phyloP scores from a whole-genome alignment of 2,329 filamentous ascomycete species.

The Ceratocystis diversiconidia region DNA sequence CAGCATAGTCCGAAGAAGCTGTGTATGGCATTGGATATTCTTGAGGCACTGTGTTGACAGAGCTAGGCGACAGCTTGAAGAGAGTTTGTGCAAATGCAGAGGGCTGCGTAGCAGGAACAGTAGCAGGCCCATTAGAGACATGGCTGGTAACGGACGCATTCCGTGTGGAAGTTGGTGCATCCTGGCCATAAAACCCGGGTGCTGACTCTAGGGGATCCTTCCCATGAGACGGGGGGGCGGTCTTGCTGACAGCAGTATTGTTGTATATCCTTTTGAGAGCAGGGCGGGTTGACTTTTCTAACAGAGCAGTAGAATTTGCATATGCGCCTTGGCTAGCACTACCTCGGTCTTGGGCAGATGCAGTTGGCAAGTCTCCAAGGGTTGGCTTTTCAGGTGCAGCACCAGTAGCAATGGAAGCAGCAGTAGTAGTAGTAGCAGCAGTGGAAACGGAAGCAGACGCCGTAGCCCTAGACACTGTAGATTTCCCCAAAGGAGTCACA shows the following conservation, averaged over 20 bases:
- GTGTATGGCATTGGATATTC: constrained; percentile 36
- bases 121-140: not conserved
- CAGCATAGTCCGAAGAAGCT: constrained; percentile 34
- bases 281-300: not conserved
- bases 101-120: constrained; percentile 24
- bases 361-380: not conserved
- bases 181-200: not conserved
- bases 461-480: not conserved
- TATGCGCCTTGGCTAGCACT: not conserved
- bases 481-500: not conserved
- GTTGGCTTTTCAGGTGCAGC: constrained; percentile 10
- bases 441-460: not conserved
- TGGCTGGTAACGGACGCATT: not conserved
- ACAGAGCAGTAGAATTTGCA: not conserved
- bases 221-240: not conserved
- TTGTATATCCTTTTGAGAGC: not conserved
- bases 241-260: not conserved
- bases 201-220: not conserved
- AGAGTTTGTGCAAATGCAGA: constrained; percentile 44
- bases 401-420: not conserved
- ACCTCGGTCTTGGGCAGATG: not conserved
- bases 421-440: not conserved
- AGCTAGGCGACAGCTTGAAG: constrained; percentile 29
- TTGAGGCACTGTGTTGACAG: constrained; percentile 21
- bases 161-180: not conserved